Conservation (phyloP, 1,284 basidiomycete species). For the Heterobasidion irregulare region DNA sequence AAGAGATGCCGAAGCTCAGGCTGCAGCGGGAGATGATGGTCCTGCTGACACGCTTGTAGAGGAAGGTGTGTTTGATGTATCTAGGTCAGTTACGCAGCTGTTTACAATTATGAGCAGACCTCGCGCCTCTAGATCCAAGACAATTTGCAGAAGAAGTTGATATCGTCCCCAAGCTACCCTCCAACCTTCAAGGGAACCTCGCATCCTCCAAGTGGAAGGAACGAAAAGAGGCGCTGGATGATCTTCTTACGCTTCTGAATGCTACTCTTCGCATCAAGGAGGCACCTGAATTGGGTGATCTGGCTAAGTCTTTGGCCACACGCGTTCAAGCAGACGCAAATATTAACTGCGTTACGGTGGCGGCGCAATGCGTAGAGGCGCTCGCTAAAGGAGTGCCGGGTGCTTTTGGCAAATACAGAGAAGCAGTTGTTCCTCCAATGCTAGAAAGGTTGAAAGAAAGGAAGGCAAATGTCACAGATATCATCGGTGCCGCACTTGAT, state of each 20-base stretch:
- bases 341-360: slow-evolving; percentile 90
- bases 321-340: slow-evolving; percentile 90
- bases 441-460: slow-evolving; percentile 93
- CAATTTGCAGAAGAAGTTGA: slow-evolving; percentile 82
- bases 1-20: slow-evolving; percentile 56
- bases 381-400: slow-evolving; percentile 78
- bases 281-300: slow-evolving; percentile 62
- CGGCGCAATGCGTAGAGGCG: slow-evolving; percentile 81
- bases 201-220: slow-evolving; percentile 98
- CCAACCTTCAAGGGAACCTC: slow-evolving; percentile 66
- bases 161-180: slow-evolving; percentile 68
- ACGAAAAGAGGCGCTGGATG: slow-evolving; percentile 87
- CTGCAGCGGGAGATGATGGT: slow-evolving; percentile 34
- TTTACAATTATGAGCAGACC: slow-evolving; percentile 23
- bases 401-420: slow-evolving; percentile 72
- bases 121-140: slow-evolving; percentile 66
- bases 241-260: slow-evolving; percentile 68
- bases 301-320: slow-evolving; percentile 71
- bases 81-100: not conserved
- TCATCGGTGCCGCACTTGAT: slow-evolving; percentile 83
- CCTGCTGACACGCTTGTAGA: slow-evolving; percentile 24
- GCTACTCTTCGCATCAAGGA: slow-evolving; percentile 76
- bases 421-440: slow-evolving; percentile 71
- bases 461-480: slow-evolving; percentile 86
- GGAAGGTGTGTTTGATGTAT: slow-evolving; percentile 17